These are phyloP conservation scores for Ichthyophonus hoferi DNA, from an alignment of 208 protist genomes.

Conservation along the genomic window DNA sequence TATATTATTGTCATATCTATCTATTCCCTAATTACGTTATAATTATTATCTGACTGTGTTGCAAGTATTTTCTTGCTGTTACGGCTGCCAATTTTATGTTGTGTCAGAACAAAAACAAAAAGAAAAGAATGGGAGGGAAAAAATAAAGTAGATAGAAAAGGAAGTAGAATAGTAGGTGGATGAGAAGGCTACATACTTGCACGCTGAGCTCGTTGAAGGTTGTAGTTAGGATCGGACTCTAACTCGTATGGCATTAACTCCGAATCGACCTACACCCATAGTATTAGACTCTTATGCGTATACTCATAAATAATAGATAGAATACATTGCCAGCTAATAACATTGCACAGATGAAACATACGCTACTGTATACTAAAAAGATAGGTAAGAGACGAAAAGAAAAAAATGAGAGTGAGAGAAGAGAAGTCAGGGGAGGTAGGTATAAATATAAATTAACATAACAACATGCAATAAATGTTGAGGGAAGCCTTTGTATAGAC, in stretches of 20 bases:
- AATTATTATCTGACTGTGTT: too few species aligned
- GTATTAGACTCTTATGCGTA: background rate
- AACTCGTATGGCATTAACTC: background rate
- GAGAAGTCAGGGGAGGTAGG: background rate
- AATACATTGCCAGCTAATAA: background rate
- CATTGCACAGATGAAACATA: background rate
- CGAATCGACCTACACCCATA: background rate
- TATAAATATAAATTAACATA: background rate
- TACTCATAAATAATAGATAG: background rate
- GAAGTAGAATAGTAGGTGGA: background rate
- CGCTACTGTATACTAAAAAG: background rate
- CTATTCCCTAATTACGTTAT: too few species aligned
- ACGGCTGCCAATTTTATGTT: too few species aligned
- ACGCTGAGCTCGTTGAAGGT: background rate
- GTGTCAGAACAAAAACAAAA: too few species aligned
- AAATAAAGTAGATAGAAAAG: too few species aligned
- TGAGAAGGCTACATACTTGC: background rate
- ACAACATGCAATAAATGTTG: too few species aligned
- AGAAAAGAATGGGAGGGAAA: too few species aligned
- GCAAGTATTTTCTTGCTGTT: too few species aligned
- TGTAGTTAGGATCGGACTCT: background rate
- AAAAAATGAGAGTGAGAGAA: background rate
- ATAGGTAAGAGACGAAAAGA: background rate
- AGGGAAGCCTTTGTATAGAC: too few species aligned
- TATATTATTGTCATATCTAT: too few species aligned